These are phyloP conservation scores for Aspergillus alliaceus DNA, from an alignment of 2,329 filamentous ascomycete genomes.

Conservation along the genomic window DNA sequence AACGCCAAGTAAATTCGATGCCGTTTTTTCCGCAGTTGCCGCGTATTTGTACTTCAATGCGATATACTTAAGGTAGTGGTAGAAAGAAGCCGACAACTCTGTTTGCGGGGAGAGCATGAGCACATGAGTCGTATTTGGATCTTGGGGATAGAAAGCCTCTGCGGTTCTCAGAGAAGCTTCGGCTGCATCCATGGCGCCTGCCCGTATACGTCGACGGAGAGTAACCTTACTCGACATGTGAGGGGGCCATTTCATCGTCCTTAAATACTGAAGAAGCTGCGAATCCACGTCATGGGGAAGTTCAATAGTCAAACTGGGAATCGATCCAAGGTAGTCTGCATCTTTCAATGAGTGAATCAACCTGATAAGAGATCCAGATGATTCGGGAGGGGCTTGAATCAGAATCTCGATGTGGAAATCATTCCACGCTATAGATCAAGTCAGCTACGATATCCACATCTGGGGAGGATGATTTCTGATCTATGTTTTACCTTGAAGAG, in stretches of 20 bases:
- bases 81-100: conserved; percentile 78
- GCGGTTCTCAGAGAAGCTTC: conserved; percentile 74
- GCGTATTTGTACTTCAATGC: conserved; percentile 79
- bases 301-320: conserved; percentile 80
- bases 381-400: conserved; percentile 69
- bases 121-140: conserved; percentile 67
- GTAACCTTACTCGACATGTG: conserved; percentile 54
- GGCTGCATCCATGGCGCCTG: conserved; percentile 60
- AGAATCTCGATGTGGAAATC: conserved; percentile 76
- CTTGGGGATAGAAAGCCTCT: conserved; percentile 82
- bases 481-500: conserved; percentile 59
- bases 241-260: conserved; percentile 68
- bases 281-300: conserved; percentile 70
- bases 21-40: conserved; percentile 41
- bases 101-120: conserved; percentile 80
- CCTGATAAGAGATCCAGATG: conserved; percentile 72
- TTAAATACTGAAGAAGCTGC: conserved; percentile 62
- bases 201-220: conserved; percentile 71
- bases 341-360: conserved; percentile 72
- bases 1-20: conserved; percentile 68
- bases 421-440: conserved; percentile 65
- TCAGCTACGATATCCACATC: background rate
- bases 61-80: conserved; percentile 79
- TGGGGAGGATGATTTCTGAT: background rate
- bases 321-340: conserved; percentile 71